Evolutionary conservation across 805 yeast species (phyloP).

Genomic region (Huiozyma naganishii): DNA sequence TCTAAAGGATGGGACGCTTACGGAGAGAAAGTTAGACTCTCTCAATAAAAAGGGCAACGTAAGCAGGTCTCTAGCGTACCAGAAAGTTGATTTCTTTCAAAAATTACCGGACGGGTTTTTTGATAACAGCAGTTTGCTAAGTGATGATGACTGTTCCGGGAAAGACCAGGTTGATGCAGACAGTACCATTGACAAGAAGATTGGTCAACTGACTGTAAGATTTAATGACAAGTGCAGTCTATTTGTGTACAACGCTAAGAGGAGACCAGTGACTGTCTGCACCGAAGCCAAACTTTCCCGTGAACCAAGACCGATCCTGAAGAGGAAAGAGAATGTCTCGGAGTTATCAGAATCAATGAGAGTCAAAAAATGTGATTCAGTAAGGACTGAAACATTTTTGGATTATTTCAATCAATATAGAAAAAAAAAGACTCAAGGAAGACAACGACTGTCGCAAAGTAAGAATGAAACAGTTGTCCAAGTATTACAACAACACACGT

Average conservation of each 20-base stretch:
- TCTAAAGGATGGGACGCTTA: slow-evolving; percentile 11
- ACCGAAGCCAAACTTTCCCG: not conserved
- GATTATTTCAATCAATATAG: slow-evolving; percentile 29
- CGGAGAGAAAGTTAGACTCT: slow-evolving; percentile 7
- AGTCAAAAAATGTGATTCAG: slow-evolving; percentile 31
- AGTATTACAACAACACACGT: slow-evolving; percentile 4
- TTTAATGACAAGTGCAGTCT: slow-evolving; percentile 4
- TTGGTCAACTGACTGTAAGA: slow-evolving; percentile 2
- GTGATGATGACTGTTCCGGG: too few relatives aligned
- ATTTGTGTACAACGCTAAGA: slow-evolving; percentile 4
- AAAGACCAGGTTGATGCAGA: not conserved
- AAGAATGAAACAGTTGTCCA: slow-evolving; percentile 31
- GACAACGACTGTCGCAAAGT: slow-evolving; percentile 26
- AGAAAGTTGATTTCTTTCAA: too few relatives aligned
- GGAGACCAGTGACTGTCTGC: not conserved
- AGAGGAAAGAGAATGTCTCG: slow-evolving; percentile 28
- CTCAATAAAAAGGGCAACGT: slow-evolving; percentile 2
- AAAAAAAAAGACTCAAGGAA: slow-evolving; percentile 25
- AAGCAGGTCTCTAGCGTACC: too few relatives aligned
- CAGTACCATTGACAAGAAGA: not conserved
- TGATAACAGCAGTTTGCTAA: too few relatives aligned
- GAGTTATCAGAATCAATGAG: slow-evolving; percentile 16
- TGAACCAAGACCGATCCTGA: slow-evolving; percentile 29
- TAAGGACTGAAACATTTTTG: slow-evolving; percentile 29
- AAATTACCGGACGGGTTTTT: too few relatives aligned